Evolutionary conservation across 768 basidiomycete genomes (phyloP).

Genomic region (Suillus bovinus): DNA sequence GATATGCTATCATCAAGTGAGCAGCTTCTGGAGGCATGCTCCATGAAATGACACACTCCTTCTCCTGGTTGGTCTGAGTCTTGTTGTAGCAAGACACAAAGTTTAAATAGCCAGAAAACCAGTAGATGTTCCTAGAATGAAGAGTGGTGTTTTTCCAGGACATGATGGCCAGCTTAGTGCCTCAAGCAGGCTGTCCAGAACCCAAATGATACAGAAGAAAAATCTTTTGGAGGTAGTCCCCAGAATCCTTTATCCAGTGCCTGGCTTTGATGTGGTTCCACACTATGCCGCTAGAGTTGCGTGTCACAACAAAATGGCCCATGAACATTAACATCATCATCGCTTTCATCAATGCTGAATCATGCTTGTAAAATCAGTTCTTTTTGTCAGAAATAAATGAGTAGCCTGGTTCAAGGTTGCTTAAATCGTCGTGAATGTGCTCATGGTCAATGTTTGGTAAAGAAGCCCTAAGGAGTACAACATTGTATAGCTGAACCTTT

Average conservation of each 20-base stretch:
- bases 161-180: background rate
- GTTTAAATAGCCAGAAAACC: background rate
- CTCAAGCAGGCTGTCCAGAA: background rate
- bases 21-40: slow-evolving; percentile 3
- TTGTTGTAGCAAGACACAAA: background rate
- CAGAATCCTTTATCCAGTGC: background rate
- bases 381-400: background rate
- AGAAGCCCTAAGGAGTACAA: background rate
- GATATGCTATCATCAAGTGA: background rate
- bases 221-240: background rate
- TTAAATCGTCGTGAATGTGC: background rate
- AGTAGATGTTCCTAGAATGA: background rate
- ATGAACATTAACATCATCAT: background rate
- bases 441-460: background rate
- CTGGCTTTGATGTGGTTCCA: background rate
- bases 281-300: background rate
- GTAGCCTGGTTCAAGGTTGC: background rate
- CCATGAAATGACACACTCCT: background rate
- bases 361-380: background rate
- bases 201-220: background rate
- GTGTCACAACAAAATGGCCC: background rate
- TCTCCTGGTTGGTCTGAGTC: background rate
- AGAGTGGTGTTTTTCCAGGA: background rate
- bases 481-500: background rate
- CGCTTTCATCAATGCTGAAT: background rate